Conservation (phyloP, 139 green algal genomes). For the Ettlia oleoabundans region DNA sequence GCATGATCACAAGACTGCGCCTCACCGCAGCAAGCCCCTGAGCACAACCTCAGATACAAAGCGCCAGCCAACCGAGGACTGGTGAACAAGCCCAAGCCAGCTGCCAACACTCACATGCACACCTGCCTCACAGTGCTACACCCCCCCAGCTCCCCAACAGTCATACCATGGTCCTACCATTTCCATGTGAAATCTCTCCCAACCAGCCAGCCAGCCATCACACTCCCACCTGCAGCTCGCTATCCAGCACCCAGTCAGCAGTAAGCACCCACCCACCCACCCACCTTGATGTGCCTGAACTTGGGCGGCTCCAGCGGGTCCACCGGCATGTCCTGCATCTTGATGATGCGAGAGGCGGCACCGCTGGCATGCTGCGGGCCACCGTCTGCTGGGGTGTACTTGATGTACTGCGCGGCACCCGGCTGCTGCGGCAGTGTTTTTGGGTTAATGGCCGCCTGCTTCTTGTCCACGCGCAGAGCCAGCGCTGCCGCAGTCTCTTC, state of each 20-base stretch:
- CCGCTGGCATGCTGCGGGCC: slow-evolving; percentile 65
- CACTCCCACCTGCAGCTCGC: not conserved
- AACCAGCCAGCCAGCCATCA: not conserved
- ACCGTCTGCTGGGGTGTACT: slow-evolving; percentile 93
- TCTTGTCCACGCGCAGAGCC: slow-evolving; percentile 73
- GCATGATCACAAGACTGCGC: not conserved
- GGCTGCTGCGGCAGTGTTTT: slow-evolving; percentile 79
- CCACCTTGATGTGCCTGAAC: slow-evolving; percentile 66
- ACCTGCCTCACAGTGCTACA: too few species aligned
- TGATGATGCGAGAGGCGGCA: slow-evolving; percentile 92
- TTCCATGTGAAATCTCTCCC: not conserved
- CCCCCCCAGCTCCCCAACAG: too few species aligned
- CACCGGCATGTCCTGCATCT: slow-evolving; percentile 95
- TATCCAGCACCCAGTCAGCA: not conserved
- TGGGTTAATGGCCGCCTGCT: slow-evolving; percentile 80
- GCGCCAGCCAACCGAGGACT: too few species aligned
- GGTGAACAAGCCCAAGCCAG: too few species aligned
- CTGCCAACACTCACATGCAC: too few species aligned
- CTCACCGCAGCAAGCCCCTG: not conserved
- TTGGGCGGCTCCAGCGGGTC: slow-evolving; percentile 98
- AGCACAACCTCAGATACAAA: too few species aligned
- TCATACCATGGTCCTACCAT: too few species aligned
- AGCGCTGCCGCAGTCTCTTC: slow-evolving; percentile 80
- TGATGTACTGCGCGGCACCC: slow-evolving; percentile 87
- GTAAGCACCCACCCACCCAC: not conserved